Conservation (phyloP, 148 eudicot genomes). For the Gaultheria prostrata region DNA sequence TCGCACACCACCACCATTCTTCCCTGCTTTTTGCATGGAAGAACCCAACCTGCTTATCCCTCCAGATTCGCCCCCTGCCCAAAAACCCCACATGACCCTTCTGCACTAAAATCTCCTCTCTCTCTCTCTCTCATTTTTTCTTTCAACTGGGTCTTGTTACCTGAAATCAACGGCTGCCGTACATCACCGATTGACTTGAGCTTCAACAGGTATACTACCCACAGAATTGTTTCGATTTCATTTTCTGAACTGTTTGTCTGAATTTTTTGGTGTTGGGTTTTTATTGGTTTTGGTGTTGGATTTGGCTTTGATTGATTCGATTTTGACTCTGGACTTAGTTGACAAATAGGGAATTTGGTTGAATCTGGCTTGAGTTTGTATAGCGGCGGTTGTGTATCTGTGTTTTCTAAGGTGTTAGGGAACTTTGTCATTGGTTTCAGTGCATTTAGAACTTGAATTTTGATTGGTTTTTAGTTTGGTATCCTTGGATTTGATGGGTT, state of each 20-base stretch:
- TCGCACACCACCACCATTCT: not conserved
- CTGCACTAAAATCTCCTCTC: not conserved
- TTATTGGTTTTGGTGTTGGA: not conserved
- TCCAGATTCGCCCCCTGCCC: not conserved
- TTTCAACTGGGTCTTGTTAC: constrained; percentile 3
- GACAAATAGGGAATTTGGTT: not conserved
- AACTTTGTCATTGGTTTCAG: not conserved
- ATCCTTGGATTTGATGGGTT: not conserved
- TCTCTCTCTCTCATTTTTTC: not conserved
- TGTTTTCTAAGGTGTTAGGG: not conserved
- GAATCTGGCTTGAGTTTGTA: constrained; percentile 10
- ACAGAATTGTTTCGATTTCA: not conserved
- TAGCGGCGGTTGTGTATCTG: not conserved
- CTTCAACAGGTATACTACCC: not conserved
- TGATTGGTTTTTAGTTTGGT: not conserved
- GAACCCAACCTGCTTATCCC: not conserved
- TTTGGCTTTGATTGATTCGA: not conserved
- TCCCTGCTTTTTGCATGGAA: constrained; percentile 17
- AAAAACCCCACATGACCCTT: not conserved
- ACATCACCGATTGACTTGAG: not conserved
- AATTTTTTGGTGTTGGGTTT: not conserved
- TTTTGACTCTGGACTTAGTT: not conserved
- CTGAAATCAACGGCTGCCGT: constrained; percentile 11
- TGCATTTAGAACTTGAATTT: not conserved
- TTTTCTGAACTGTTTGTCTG: not conserved